Percentiles rank a stretch among this genome's conserved stretches.
Conservation (phyloP, 495 filamentous ascomycete species). For the Parathielavia appendiculata region DNA sequence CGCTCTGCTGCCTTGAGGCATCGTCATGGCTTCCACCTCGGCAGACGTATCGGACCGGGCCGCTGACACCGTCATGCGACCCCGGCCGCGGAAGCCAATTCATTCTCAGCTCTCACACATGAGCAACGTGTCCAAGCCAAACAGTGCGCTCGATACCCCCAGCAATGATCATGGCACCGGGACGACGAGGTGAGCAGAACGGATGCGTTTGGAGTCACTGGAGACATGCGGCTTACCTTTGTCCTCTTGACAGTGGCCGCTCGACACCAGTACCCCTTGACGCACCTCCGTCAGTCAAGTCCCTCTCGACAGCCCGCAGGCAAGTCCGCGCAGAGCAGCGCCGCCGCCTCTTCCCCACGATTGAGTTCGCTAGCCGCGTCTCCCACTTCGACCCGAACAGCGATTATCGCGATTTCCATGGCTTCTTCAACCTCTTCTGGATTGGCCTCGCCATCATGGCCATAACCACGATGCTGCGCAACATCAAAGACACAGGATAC, state of each 20-base stretch:
- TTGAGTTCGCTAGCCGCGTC: slow-evolving; percentile 86
- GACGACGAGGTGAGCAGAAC: slow-evolving; percentile 36
- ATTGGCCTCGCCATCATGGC: slow-evolving; percentile 95
- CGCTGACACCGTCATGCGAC: slow-evolving; percentile 37
- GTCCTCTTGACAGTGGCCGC: slow-evolving; percentile 55
- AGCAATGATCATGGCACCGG: slow-evolving; percentile 31
- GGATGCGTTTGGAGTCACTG: neutral
- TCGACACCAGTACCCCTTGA: slow-evolving; percentile 87
- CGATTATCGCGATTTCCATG: slow-evolving; percentile 90
- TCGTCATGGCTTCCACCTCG: slow-evolving; percentile 26
- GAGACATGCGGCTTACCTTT: neutral
- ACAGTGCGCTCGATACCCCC: slow-evolving; percentile 30
- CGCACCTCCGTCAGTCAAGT: slow-evolving; percentile 83
- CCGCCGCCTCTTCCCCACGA: slow-evolving; percentile 88
- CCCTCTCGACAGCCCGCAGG: slow-evolving; percentile 76
- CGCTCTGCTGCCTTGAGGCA: neutral
- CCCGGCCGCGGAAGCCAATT: slow-evolving; percentile 42
- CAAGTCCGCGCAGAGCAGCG: slow-evolving; percentile 77
- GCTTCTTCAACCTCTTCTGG: slow-evolving; percentile 98
- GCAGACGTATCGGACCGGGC: slow-evolving; percentile 25
- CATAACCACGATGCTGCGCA: slow-evolving; percentile 82
- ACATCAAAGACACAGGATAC: slow-evolving; percentile 89
- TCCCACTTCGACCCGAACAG: slow-evolving; percentile 93
- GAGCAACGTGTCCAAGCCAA: slow-evolving; percentile 32
- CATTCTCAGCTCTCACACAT: slow-evolving; percentile 39